Evolutionary conservation across 2,329 filamentous ascomycete genomes (phyloP), one percentile per base, ranked within the genome.

Genomic region (Mycosphaerelloides madeirae): DNA sequence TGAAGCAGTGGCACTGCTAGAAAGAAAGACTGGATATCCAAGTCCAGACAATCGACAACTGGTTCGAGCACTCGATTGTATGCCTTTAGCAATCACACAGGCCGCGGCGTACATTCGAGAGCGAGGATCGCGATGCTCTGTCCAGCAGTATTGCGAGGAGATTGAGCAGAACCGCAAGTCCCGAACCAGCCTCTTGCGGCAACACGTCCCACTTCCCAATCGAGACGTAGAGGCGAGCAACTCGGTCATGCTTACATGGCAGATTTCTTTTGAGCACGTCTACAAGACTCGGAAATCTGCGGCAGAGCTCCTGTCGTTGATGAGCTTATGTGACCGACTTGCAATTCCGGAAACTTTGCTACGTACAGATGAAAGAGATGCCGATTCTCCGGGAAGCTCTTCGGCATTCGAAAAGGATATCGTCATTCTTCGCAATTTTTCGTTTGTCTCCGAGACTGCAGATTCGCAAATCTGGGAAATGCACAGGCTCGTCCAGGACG

Each of bases 301-400:
- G 8, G 61, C 71, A 2, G 53, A 70, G 12, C 52, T 75, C 8
- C 49, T 76, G 0, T 70, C 68, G 1, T 59, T 75, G 5, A 68
- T 75, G 66, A 72, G 71, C 59, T 68, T 71, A 45, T 75, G 71
- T 49, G 63, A 75, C 39, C 57, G 59, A 9, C 41, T 46, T 22
- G 29, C 38, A 0, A 54, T 55, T 14, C 53, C 43, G 1, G 50
- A 50, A 28, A 31, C 15, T 5, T 35, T 48, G 3, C 2, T 43
- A 7, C 25, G 28, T 32, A 19, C 5, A 15, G 15, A 25, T 20
- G n/a, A 7, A 14, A 6, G 12, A 19, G 34, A 36, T 18, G 16
- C 6, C 34, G n/a, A 20, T 12, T 16, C 12, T 36, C 9, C 22
- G 34, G 14, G 12, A 7, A 14, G 9, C n/a, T 16, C 12, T 20